phyloP scores from a whole-genome alignment of 1,139 yeast genomes.

The Zygoascus sp. region DNA sequence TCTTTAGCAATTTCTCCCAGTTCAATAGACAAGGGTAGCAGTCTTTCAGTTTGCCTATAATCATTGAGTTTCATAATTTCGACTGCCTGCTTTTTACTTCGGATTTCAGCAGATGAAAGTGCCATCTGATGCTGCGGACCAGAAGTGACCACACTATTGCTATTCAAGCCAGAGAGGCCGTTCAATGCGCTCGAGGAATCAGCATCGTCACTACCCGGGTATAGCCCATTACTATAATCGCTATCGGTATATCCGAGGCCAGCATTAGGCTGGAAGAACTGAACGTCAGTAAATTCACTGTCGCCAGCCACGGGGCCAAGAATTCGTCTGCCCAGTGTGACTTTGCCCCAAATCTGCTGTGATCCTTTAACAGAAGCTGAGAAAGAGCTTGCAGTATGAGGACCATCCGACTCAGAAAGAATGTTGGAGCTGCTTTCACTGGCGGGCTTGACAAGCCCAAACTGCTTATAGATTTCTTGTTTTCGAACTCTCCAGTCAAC shows the following conservation, averaged over 20 bases:
- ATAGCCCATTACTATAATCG: neutral
- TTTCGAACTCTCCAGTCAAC: slow-evolving; percentile 82
- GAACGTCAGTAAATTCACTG: slow-evolving; percentile 33
- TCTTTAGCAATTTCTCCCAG: slow-evolving; percentile 48
- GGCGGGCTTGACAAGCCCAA: slow-evolving; percentile 43
- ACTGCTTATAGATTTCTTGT: slow-evolving; percentile 63
- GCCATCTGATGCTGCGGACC: slow-evolving; percentile 14
- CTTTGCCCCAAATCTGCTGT: slow-evolving; percentile 30
- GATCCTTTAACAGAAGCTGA: slow-evolving; percentile 6
- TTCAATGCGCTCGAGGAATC: neutral
- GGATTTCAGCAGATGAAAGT: slow-evolving; percentile 3
- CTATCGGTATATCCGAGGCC: slow-evolving; percentile 8
- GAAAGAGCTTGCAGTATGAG: neutral
- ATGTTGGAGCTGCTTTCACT: slow-evolving; percentile 2
- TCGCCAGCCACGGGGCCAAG: slow-evolving; percentile 36
- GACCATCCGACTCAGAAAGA: neutral
- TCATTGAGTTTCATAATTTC: slow-evolving; percentile 68
- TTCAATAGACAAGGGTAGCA: slow-evolving; percentile 44
- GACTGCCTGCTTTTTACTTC: slow-evolving; percentile 57
- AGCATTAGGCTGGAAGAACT: slow-evolving; percentile 26
- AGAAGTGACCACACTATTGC: slow-evolving; percentile 5
- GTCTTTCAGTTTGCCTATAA: slow-evolving; percentile 50
- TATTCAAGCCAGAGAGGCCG: neutral
- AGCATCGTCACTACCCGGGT: slow-evolving; percentile 3
- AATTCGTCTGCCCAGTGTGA: slow-evolving; percentile 34